Evolutionary conservation across 768 basidiomycete genomes (phyloP).

Genomic region (Mycena venus): DNA sequence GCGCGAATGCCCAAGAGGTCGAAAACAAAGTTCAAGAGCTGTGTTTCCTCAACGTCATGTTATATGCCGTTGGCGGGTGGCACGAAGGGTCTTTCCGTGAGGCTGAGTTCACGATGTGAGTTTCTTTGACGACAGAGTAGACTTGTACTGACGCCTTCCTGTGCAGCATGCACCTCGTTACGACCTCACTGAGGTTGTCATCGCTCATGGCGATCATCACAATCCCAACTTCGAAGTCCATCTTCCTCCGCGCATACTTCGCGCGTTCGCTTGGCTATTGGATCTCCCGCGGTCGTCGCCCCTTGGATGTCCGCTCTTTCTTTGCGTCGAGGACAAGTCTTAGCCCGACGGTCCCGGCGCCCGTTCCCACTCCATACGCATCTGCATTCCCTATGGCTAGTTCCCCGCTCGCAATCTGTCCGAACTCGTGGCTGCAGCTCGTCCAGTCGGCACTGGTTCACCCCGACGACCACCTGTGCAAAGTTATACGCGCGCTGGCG

Average conservation of each 20-base stretch:
- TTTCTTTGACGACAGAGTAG: neutral
- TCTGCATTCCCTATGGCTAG: constrained; percentile 40
- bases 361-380: neutral
- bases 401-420: constrained; percentile 51
- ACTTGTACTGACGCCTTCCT: neutral
- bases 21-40: constrained; percentile 76
- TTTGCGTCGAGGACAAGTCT: constrained; percentile 40
- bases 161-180: constrained; percentile 74
- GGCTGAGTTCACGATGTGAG: constrained; percentile 42
- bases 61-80: constrained; percentile 72
- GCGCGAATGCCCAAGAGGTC: constrained; percentile 50
- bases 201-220: constrained; percentile 58
- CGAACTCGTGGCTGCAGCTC: constrained; percentile 70
- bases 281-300: constrained; percentile 68
- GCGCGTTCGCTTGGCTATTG: constrained; percentile 64
- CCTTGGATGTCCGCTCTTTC: constrained; percentile 64
- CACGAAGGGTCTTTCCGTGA: constrained; percentile 56
- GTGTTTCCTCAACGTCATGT: constrained; percentile 64
- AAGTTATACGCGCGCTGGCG: constrained; percentile 39
- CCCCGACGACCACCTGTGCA: constrained; percentile 34
- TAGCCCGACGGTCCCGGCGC: constrained; percentile 6
- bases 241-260: constrained; percentile 74
- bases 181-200: constrained; percentile 66
- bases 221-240: constrained; percentile 56
- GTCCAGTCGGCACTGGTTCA: constrained; percentile 66